phyloP scores from a whole-genome alignment of 2,329 filamentous ascomycete species.

The Trichoderma aggressivum region DNA sequence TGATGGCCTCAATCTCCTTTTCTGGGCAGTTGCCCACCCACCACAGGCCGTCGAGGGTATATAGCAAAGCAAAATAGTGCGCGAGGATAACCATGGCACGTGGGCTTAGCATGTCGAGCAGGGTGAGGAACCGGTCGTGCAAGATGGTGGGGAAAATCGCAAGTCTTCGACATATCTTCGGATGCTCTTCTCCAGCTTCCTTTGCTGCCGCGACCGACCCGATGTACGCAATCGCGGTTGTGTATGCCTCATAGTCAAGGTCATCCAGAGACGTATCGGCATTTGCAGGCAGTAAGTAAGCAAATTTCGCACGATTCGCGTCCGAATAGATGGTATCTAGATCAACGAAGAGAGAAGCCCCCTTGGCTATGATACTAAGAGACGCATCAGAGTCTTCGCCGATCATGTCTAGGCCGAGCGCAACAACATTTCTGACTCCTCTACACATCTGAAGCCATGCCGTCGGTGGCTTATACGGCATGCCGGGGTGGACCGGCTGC shows the following conservation, averaged over 20 bases:
- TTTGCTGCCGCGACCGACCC: constrained; percentile 19
- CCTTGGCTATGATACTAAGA: background rate
- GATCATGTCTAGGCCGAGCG: background rate
- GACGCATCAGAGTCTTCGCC: background rate
- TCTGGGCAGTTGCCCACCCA: constrained; percentile 14
- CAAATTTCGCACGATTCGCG: background rate
- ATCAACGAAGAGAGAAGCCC: background rate
- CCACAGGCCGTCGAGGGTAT: background rate
- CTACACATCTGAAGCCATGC: background rate
- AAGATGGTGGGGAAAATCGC: constrained; percentile 20
- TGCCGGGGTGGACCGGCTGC: background rate
- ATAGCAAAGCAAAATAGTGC: constrained; percentile 21
- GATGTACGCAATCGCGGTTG: constrained; percentile 16
- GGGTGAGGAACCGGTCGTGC: constrained; percentile 19
- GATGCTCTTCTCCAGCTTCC: constrained; percentile 17
- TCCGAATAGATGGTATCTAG: background rate
- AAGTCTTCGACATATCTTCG: constrained; percentile 17
- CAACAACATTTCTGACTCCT: background rate
- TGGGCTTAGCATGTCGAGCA: constrained; percentile 16
- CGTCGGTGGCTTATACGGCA: background rate
- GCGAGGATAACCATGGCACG: constrained; percentile 23
- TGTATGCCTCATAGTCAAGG: constrained; percentile 17
- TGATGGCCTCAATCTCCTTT: constrained; percentile 19
- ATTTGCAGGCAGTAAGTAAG: background rate
- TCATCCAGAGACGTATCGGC: background rate